Percentiles rank a stretch among this genome's conserved stretches.
phyloP scores from a whole-genome alignment of 2,329 filamentous ascomycete species.

The Didymella lethalis region DNA sequence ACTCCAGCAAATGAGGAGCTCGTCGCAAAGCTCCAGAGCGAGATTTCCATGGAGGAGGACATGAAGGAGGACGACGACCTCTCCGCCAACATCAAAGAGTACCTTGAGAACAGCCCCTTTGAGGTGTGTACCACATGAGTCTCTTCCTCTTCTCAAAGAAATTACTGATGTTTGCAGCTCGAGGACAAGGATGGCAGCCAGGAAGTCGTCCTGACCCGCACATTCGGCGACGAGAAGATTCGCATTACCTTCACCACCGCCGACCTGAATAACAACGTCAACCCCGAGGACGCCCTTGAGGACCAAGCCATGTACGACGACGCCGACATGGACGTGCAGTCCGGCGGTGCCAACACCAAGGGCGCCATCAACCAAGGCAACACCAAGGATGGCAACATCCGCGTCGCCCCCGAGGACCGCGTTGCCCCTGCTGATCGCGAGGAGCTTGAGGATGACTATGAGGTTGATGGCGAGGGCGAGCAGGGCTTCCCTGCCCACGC shows the following conservation, averaged over 20 bases:
- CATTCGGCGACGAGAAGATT: constrained; percentile 89
- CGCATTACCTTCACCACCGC: constrained; percentile 84
- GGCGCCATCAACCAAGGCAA: constrained; percentile 63
- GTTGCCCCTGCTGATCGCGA: constrained; percentile 65
- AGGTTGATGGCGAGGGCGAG: constrained; percentile 59
- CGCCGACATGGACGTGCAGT: constrained; percentile 56
- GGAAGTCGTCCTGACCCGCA: constrained; percentile 83
- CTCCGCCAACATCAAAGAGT: constrained; percentile 83
- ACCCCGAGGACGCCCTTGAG: constrained; percentile 59
- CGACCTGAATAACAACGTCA: constrained; percentile 69
- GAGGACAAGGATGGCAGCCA: constrained; percentile 84
- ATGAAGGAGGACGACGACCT: constrained; percentile 76
- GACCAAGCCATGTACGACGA: constrained; percentile 57
- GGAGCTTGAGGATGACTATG: constrained; percentile 64
- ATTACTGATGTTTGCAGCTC: constrained; percentile 52
- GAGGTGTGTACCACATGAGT: constrained; percentile 61
- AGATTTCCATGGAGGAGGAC: constrained; percentile 72
- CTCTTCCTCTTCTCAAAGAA: neutral
- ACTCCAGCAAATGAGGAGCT: constrained; percentile 74
- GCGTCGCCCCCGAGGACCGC: constrained; percentile 64
- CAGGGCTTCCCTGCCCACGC: constrained; percentile 79
- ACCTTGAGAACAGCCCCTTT: constrained; percentile 84
- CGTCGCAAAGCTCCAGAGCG: constrained; percentile 76
- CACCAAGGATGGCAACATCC: constrained; percentile 60
- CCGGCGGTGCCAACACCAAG: constrained; percentile 65